Evolutionary conservation across 371 early-diverging fungal species (phyloP), one percentile per base, ranked within the genome.

Genomic region (Batrachochytrium dendrobatidis): DNA sequence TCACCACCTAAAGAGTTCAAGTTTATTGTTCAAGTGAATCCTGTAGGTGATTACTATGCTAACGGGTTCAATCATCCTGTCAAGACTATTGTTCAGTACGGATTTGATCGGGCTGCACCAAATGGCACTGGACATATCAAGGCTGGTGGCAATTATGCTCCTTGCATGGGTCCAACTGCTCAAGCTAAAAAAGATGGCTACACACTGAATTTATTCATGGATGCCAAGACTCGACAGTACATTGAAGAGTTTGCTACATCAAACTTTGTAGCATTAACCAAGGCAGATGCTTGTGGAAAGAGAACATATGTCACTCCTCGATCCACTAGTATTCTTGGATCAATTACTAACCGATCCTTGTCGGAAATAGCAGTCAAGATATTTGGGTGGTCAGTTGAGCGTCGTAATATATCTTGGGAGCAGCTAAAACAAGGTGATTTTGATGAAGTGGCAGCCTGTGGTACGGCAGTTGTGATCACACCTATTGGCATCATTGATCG

Each of bases 231-330:
- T 0, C 77, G 76, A 64, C 73, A 73, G 8, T 75, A 81, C 56
- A 75, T 90, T 48, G 90, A 90, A 54, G 90, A 90, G 67, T 90
- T 90, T 64, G 83, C 86, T 6, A 87, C 90, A 3, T 84, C 85
- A 62, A 90, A 90, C 70, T 90, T 88, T 75, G 83, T 84, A n/a
- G 90, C 82, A 15, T 60, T 88, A 25, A 84, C 81, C 20, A 61
- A 63, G 52, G 75, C 82, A 29, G 66, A 64, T 39, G 74, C 68
- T 29, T 65, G 70, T 35, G 82, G 83, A n/a, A 63, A 72, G 15
- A 77, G 77, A 54, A 73, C 76, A 0, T 84, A 87, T 67, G 83
- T 86, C 26, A 88, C 90, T 28, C 90, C 90, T 22, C 72, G 83
- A 26, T 80, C 81, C 15, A 67, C 66, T 31, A 75, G 78, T n/a